Conservation (phyloP, 192 early-diverging fungal genomes). For the Fimicolochytrium jonesii region DNA sequence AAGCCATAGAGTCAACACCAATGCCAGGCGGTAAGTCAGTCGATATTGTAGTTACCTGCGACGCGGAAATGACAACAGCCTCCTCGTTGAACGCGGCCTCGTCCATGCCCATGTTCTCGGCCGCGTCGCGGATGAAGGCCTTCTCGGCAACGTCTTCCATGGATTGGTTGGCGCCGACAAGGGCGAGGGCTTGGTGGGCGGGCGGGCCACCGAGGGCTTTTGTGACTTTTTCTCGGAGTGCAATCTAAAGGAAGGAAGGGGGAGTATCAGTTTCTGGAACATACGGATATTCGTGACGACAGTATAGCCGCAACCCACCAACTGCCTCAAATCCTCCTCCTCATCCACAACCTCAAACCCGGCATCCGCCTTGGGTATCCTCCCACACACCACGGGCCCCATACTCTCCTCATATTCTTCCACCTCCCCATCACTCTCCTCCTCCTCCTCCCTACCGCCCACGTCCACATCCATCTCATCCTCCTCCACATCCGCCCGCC, state of each 20-base stretch:
- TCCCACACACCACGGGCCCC: conserved; percentile 55
- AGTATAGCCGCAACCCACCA: conserved; percentile 59
- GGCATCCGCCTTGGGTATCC: conserved; percentile 51
- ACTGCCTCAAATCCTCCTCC: conserved; percentile 52
- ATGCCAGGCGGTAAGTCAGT: not conserved
- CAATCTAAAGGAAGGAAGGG: too few relatives aligned
- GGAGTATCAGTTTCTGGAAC: too few relatives aligned
- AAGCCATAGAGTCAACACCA: conserved; percentile 25
- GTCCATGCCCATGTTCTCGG: conserved; percentile 71
- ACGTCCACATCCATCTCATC: conserved; percentile 42
- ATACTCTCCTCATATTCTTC: conserved; percentile 59
- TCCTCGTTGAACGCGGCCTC: conserved; percentile 70
- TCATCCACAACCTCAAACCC: conserved; percentile 54
- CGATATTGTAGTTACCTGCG: not conserved
- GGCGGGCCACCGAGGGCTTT: conserved; percentile 4
- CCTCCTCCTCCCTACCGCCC: conserved; percentile 45
- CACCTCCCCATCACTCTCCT: conserved; percentile 40
- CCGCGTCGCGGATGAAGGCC: conserved; percentile 57
- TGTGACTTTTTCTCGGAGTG: too few relatives aligned
- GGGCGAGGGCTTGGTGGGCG: conserved; percentile 6
- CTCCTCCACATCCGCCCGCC: conserved; percentile 21
- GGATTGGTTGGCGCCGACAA: not conserved
- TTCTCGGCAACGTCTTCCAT: conserved; percentile 15
- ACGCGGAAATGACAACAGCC: conserved; percentile 56
- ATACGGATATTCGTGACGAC: too few relatives aligned